Base-by-base conservation (phyloP, 495 filamentous ascomycete genomes). In the Neurospora tetraspora region DNA sequence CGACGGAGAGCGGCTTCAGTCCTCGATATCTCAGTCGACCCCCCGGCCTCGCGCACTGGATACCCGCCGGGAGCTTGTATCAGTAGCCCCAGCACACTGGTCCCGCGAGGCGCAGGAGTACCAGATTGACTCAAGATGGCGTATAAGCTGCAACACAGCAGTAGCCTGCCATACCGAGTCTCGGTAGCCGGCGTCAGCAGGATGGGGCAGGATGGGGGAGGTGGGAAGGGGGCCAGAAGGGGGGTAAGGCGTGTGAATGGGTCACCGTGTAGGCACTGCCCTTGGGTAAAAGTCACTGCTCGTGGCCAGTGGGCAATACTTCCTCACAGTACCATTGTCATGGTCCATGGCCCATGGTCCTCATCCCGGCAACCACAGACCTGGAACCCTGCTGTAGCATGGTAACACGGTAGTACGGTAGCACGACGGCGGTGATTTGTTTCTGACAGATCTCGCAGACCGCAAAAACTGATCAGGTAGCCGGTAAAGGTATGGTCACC, bases 81-180 rank as follows among this genome's bases (percentile, higher is more conserved):
- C 53, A 34, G 27, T 36, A 18, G 73, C 69, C 61, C 75, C 74
- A 73, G 76, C 70, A 74, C 75, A 76, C 72, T 73, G 71, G 75
- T 75, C 47, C 75, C 76, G 70, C 71, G 73, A 74, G 74, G 74
- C 74, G 69, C 45, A 69, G 78, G 76, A 75, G 74, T 75, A 81
- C 79, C 73, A 81, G 79, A 81, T 80, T 77, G 76, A 75, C 73
- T 75, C 74, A 71, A 78, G 78, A 80, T 81, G 74, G 74, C 77
- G 79, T 74, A 78, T 75, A 47, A 65, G 38, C 70, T 38, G 76
- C 69, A 69, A 69, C 78, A 80, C 78, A 73, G 73, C 79, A 77
- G 74, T 18, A 23, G 45, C 73, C 68, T 71, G 72, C 73, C 76
- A 77, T 76, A 69, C 70, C 71, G 40, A 69, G 78, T 80, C 77